Evolutionary conservation across 441 rosid genomes (phyloP).

Genomic region (Populus trichocarpa): DNA sequence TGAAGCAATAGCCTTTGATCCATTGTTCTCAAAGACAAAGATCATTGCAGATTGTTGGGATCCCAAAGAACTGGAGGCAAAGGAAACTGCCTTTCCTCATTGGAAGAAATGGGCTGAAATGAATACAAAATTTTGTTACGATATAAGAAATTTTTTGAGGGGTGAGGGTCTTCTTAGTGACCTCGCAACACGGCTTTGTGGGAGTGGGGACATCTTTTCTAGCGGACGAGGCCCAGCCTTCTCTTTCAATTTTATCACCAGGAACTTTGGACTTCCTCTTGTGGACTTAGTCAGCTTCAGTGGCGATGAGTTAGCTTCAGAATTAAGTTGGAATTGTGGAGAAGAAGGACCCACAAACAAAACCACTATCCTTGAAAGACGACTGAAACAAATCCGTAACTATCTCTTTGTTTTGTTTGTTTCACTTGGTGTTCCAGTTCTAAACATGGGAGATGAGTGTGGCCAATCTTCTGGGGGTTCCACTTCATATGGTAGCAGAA

Average conservation of each 20-base stretch:
- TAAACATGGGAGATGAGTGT: constrained; percentile 96
- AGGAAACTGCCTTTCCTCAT: constrained; percentile 66
- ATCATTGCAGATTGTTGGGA: constrained; percentile 82
- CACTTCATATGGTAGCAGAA: constrained; percentile 44
- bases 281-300: constrained; percentile 91
- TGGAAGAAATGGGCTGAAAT: constrained; percentile 95
- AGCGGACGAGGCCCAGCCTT: constrained; percentile 87
- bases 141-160: constrained; percentile 66
- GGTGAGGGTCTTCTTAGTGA: constrained; percentile 72
- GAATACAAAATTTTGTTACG: constrained; percentile 51
- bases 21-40: constrained; percentile 68
- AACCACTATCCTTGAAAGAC: constrained; percentile 61
- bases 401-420: constrained; percentile 68
- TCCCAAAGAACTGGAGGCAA: constrained; percentile 36
- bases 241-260: constrained; percentile 68
- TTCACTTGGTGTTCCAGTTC: constrained; percentile 81
- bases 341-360: constrained; percentile 82
- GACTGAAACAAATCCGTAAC: constrained; percentile 86
- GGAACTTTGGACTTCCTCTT: constrained; percentile 73
- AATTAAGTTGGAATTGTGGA: constrained; percentile 94
- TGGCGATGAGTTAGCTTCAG: constrained; percentile 42
- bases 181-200: constrained; percentile 89
- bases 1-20: constrained; percentile 92
- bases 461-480: constrained; percentile 82
- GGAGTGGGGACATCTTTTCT: constrained; percentile 79